These are phyloP conservation scores for Lichtheimia ornata DNA, from an alignment of 371 early-diverging fungal species.

Conservation along the genomic window DNA sequence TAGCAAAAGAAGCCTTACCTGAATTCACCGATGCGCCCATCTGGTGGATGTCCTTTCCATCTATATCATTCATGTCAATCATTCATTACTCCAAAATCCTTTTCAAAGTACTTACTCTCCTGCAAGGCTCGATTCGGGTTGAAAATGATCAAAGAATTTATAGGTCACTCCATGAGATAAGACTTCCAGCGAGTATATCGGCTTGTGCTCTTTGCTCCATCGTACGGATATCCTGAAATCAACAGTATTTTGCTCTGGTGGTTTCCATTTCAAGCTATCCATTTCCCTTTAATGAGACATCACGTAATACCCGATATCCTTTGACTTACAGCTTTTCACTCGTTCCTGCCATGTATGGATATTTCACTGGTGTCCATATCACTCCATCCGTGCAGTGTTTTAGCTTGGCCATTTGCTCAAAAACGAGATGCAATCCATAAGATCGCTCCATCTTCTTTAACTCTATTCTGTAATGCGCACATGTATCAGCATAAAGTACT, in stretches of 20 bases:
- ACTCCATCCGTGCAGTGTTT: constrained; percentile 88
- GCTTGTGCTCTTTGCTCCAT: constrained; percentile 67
- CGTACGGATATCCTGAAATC: constrained; percentile 74
- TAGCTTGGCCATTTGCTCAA: constrained; percentile 65
- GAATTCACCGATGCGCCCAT: constrained; percentile 65
- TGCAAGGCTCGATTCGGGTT: constrained; percentile 57
- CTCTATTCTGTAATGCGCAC: constrained; percentile 43
- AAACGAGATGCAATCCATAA: constrained; percentile 57
- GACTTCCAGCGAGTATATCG: constrained; percentile 61
- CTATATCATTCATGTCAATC: constrained; percentile 23
- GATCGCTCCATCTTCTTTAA: constrained; percentile 65
- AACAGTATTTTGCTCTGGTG: constrained; percentile 80
- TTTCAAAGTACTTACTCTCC: constrained; percentile 42
- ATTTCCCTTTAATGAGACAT: too few species aligned
- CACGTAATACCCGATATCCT: too few species aligned
- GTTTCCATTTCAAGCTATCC: constrained; percentile 90
- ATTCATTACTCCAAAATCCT: neutral
- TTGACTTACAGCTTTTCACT: constrained; percentile 58
- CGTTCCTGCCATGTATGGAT: constrained; percentile 74
- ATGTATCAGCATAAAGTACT: neutral
- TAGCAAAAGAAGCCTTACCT: constrained; percentile 27
- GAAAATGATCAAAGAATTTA: constrained; percentile 69
- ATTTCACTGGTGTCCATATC: constrained; percentile 83
- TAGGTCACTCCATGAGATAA: constrained; percentile 53
- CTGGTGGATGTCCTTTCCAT: constrained; percentile 67